Evolutionary conservation across 2,329 filamentous ascomycete species (phyloP).

Genomic region (Bertia moriformis): DNA sequence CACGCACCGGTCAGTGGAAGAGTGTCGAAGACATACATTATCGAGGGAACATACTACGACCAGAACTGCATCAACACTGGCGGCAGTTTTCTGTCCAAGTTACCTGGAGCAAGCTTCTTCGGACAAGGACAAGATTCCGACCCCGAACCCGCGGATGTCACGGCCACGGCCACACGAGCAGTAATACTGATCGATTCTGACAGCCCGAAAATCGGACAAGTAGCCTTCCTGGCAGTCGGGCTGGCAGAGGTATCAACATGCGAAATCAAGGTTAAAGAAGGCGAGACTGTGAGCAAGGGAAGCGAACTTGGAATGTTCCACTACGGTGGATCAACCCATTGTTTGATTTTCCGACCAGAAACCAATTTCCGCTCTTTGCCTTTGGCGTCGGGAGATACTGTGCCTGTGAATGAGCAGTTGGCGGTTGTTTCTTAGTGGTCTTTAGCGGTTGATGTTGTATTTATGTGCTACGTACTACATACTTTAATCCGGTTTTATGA

Average conservation of each 20-base stretch:
- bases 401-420: no score
- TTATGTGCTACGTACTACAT: no score
- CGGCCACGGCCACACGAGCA: constrained; percentile 51
- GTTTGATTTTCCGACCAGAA: constrained; percentile 52
- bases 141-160: constrained; percentile 45
- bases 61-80: constrained; percentile 18
- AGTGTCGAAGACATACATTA: constrained; percentile 31
- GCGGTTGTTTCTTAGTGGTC: no score
- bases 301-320: constrained; percentile 68
- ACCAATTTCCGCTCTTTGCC: no score
- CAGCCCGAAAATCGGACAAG: constrained; percentile 49
- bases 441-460: no score
- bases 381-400: no score
- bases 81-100: constrained; percentile 4
- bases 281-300: constrained; percentile 53
- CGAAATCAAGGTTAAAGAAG: constrained; percentile 54
- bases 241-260: constrained; percentile 68
- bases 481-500: no score
- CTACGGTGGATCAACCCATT: constrained; percentile 61
- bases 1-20: constrained; percentile 41
- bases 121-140: constrained; percentile 14
- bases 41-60: constrained; percentile 43
- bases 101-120: constrained; percentile 34
- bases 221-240: constrained; percentile 58
- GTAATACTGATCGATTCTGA: constrained; percentile 60